Base-by-base conservation (phyloP, 306 rosid genomes). In the Urtica urens region DNA sequence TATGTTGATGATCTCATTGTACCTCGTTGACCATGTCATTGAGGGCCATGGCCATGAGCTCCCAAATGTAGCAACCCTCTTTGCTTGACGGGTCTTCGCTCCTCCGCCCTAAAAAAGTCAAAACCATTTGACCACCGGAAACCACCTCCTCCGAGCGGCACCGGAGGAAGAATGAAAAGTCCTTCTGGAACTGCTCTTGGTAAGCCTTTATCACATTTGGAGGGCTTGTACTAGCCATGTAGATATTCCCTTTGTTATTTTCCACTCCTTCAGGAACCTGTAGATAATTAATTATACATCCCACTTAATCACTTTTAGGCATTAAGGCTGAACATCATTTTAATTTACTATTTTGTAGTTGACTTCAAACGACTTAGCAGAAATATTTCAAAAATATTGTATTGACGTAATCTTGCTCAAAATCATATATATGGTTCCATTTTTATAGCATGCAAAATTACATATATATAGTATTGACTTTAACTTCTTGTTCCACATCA, bases 61-160 rank as follows among this genome's bases (percentile, higher is more conserved):
- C 72, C 82, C 80, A 79, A 44, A 79, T 72, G 23, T 53, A 67
- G 45, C 75, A 79, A 39, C 82, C 45, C n/a, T 79, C 83, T 38
- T 65, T 69, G 71, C 71, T 57, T 9, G 67, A 43, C 1, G 59
- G 79, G 22, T 69, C 64, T 3, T 72, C 71, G 7, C 73, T 79
- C 31, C 15, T 63, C 59, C 83, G 55, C 35, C 87, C 87, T 30
- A 75, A 50, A n/a, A 63, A 27, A 2, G 87, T 79, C 12, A 79
- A 37, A 24, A 79, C 75, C 83, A 75, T 75, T 11, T 56, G 13
- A 7, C 83, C 87, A 1, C 78, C 75, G 38, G 43, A 49, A 15
- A 75, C 64, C 20, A 79, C 16, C 27, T 79, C 87, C 25, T 68
- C 53, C 0, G 75, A 73, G 38, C 80, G 77, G 57, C 80, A 75